Base-by-base conservation (phyloP, 495 filamentous ascomycete genomes). In the Hyaloscypha hepaticicola region DNA sequence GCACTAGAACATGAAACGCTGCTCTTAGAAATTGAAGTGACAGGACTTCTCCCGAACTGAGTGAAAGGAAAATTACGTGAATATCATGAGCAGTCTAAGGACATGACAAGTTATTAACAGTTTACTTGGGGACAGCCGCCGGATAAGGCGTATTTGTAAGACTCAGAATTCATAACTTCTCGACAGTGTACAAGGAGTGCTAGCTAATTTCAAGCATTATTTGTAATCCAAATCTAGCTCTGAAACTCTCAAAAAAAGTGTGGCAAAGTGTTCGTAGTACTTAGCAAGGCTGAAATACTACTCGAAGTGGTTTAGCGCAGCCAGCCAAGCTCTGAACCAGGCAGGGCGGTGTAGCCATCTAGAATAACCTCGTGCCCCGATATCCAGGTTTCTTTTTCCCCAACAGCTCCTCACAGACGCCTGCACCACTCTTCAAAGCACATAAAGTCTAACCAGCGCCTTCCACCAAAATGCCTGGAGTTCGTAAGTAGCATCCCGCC, bases 391-490 rank as follows among this genome's bases (percentile, higher is more conserved):
- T 57, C 53, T 3, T 27, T 26, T 25, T 31, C 53, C 28, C 31
- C 25, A 33, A 9, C 16, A 25, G n/a, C 57, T 48, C 22, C 33
- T 26, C 31, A 12, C 31, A 22, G 9, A 51, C 27, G n/a, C 22
- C n/a, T 14, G 50, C 19, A 25, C 59, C 24, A 24, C 48, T 62
- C 27, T 24, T 9, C 38, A 45, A 27, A 26, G 24, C 34, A 45
- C 4, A 26, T 25, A 25, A 50, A 48, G 21, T 24, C 26, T 51
- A 57, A 9, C 27, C 28, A 29, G 38, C 38, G 4, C 19, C 29
- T 26, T 38, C n/a, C 31, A 33, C 27, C 41, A 68, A 68, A 58
- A 71, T 72, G 66, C 63, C 66, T 51, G 69, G 69, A 58, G 55
- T 72, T 45, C 69, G 69, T 69, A 65, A 69, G 69, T 67, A 55